These are phyloP conservation scores for Pyronema omphalodes DNA, from an alignment of 495 filamentous ascomycete species.

Conservation along the genomic window DNA sequence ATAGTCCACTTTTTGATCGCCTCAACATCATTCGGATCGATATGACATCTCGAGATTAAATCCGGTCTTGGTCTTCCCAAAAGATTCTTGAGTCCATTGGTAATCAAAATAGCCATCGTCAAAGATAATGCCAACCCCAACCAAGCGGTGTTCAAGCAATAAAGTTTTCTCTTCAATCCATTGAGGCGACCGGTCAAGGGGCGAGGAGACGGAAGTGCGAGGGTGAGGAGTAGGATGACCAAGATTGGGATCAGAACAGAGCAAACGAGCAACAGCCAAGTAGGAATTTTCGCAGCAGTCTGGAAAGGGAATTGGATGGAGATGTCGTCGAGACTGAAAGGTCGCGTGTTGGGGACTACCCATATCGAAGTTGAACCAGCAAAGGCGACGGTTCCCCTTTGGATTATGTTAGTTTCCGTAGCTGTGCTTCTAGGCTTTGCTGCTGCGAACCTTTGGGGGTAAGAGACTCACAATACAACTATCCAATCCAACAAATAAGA, in stretches of 20 bases:
- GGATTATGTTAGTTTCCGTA: conserved; percentile 8
- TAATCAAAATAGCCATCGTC: conserved; percentile 39
- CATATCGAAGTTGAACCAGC: conserved; percentile 27
- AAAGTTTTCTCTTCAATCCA: conserved; percentile 32
- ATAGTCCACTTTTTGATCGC: conserved; percentile 12
- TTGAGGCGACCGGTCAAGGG: conserved; percentile 1
- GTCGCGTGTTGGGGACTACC: conserved; percentile 32
- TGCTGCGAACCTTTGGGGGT: conserved; percentile 10
- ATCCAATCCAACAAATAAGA: conserved; percentile 34
- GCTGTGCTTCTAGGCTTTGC: no score
- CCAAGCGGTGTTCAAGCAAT: conserved; percentile 49
- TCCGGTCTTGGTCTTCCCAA: conserved; percentile 49
- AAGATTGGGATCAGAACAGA: conserved; percentile 35
- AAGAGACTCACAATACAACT: conserved; percentile 35
- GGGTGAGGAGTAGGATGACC: conserved; percentile 31
- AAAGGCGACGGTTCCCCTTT: conserved; percentile 18
- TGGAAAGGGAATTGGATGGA: conserved; percentile 40
- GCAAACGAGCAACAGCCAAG: conserved; percentile 31
- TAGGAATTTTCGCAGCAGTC: conserved; percentile 37
- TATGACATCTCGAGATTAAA: conserved; percentile 41
- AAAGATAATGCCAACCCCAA: conserved; percentile 41
- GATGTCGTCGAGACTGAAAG: conserved; percentile 32
- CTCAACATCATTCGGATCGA: conserved; percentile 28
- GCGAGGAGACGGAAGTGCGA: conserved; percentile 27
- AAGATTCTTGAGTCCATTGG: conserved; percentile 43